phyloP scores from a whole-genome alignment of 140 eudicot species.

The Stevia rebaudiana region DNA sequence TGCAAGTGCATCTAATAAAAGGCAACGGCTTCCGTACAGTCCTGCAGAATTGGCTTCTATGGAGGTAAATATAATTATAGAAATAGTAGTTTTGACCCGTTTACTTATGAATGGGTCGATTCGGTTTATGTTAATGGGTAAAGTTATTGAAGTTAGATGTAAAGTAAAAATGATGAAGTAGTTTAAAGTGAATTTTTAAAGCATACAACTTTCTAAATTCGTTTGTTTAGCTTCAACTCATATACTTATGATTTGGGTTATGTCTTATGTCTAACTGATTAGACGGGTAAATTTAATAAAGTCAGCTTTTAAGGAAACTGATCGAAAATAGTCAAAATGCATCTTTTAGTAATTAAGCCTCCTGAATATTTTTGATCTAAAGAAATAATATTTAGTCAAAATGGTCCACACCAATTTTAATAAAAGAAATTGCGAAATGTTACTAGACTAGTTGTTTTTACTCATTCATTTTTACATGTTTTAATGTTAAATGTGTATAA shows the following conservation, averaged over 20 bases:
- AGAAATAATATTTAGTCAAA: background rate
- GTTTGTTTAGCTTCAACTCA: background rate
- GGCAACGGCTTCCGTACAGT: slow-evolving; percentile 83
- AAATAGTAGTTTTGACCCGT: background rate
- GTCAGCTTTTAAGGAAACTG: background rate
- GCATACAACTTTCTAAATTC: background rate
- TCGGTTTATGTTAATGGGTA: background rate
- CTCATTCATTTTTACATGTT: background rate
- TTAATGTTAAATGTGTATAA: too few species aligned
- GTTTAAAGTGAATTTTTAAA: background rate
- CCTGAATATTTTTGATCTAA: background rate
- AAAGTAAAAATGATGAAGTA: background rate
- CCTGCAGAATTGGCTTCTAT: slow-evolving; percentile 90
- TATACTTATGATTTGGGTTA: background rate
- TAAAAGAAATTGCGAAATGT: background rate
- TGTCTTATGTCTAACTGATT: background rate
- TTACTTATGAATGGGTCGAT: background rate
- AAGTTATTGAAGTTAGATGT: background rate
- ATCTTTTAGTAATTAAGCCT: background rate
- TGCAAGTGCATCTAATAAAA: slow-evolving; percentile 52
- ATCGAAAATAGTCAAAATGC: background rate
- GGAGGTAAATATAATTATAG: slow-evolving; percentile 49
- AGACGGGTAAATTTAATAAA: background rate
- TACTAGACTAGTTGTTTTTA: too few species aligned
- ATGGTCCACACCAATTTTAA: too few species aligned